Evolutionary conservation across 2,329 filamentous ascomycete species (phyloP).

Genomic region (Stromatinia cepivora): DNA sequence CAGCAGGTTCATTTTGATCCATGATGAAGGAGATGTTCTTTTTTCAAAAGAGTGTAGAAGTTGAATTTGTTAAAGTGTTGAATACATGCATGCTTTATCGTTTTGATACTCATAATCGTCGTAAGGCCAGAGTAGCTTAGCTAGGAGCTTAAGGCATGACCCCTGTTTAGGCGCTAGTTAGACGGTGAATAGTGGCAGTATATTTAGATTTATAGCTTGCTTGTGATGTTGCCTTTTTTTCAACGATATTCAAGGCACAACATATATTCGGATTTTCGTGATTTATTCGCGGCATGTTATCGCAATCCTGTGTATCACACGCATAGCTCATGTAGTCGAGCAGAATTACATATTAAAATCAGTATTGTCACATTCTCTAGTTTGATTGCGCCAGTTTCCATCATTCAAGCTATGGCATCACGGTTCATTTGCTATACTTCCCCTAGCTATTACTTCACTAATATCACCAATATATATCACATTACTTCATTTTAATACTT

Average conservation of each 20-base stretch:
- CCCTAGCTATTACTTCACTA: not conserved
- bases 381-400: not conserved
- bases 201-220: not conserved
- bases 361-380: not conserved
- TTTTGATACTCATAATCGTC: constrained; percentile 12
- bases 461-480: not conserved
- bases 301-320: not conserved
- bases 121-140: constrained; percentile 22
- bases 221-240: not conserved
- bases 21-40: constrained; percentile 24
- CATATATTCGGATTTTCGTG: not conserved
- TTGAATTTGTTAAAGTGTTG: constrained; percentile 7
- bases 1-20: constrained; percentile 42
- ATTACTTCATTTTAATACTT: not conserved
- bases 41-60: constrained; percentile 16
- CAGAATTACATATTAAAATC: not conserved
- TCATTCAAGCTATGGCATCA: not conserved
- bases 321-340: not conserved
- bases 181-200: constrained; percentile 4
- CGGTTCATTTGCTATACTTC: not conserved
- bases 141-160: constrained; percentile 5
- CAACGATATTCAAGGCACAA: not conserved
- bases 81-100: constrained; percentile 15
- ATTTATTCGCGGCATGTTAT: not conserved
- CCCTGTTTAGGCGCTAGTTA: not conserved